phyloP scores from a whole-genome alignment of 495 filamentous ascomycete species.

The Penicillium ochrochloron region DNA sequence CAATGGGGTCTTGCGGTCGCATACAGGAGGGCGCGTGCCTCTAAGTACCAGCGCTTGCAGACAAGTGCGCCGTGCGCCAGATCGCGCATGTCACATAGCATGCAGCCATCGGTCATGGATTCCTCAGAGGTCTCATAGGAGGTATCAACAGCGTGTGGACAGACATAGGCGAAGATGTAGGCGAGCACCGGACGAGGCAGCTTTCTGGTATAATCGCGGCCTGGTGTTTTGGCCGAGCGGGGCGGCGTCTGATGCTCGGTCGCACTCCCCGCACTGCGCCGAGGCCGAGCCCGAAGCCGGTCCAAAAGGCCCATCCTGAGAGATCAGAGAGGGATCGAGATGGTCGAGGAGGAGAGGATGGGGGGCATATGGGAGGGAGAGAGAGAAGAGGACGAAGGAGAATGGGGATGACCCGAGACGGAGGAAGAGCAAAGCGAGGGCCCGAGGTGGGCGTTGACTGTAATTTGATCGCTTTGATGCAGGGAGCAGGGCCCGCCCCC shows the following conservation, averaged over 20 bases:
- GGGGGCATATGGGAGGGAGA: background rate
- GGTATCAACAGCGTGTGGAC: constrained; percentile 79
- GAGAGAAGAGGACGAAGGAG: background rate
- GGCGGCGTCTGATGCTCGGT: constrained; percentile 31
- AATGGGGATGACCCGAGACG: background rate
- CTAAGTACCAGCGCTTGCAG: constrained; percentile 71
- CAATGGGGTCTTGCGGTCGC: background rate
- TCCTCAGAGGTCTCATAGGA: constrained; percentile 82
- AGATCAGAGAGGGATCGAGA: constrained; percentile 6
- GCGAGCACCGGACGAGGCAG: constrained; percentile 68
- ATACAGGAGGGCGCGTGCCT: constrained; percentile 59
- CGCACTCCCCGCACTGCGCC: constrained; percentile 39
- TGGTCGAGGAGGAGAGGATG: background rate
- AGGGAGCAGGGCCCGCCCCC: constrained; percentile 23
- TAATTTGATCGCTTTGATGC: constrained; percentile 17
- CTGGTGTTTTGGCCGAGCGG: constrained; percentile 22
- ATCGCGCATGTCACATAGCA: constrained; percentile 94
- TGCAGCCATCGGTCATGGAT: constrained; percentile 83
- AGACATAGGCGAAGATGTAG: constrained; percentile 78
- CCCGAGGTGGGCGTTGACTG: background rate
- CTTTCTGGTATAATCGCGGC: constrained; percentile 50
- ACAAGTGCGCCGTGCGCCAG: constrained; percentile 78
- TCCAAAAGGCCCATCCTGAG: constrained; percentile 45
- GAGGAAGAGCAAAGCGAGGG: constrained; percentile 9
- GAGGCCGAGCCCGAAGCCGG: constrained; percentile 40